Evolutionary conservation across 2,329 filamentous ascomycete genomes (phyloP).

Genomic region (Setomelanomma holmii): DNA sequence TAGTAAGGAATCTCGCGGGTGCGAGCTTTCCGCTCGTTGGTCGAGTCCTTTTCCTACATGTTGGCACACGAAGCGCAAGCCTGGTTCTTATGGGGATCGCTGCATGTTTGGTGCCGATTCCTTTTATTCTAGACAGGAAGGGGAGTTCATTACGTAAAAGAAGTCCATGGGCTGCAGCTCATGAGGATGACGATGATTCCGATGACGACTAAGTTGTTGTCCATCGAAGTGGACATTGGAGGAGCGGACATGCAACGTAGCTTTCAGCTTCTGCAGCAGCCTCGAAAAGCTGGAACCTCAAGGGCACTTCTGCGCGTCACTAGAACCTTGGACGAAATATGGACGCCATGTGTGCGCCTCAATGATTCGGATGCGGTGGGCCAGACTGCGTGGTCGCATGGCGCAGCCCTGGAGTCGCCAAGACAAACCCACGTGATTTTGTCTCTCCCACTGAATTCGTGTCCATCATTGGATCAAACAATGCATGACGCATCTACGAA

Average conservation of each 20-base stretch:
- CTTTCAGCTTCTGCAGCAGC: too few relatives aligned
- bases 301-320: too few relatives aligned
- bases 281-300: too few relatives aligned
- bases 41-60: constrained; percentile 34
- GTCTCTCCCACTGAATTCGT: neutral
- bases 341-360: too few relatives aligned
- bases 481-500: constrained; percentile 7
- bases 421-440: neutral
- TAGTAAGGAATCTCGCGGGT: constrained; percentile 49
- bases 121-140: constrained; percentile 42
- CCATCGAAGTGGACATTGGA: too few relatives aligned
- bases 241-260: too few relatives aligned
- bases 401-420: neutral
- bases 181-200: constrained; percentile 40
- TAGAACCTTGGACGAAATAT: too few relatives aligned
- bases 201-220: too few relatives aligned
- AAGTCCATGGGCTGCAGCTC: constrained; percentile 50
- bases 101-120: constrained; percentile 39
- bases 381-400: too few relatives aligned
- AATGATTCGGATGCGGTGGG: too few relatives aligned
- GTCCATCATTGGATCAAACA: neutral
- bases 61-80: constrained; percentile 41
- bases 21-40: constrained; percentile 44
- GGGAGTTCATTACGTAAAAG: constrained; percentile 44
- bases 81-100: constrained; percentile 39